Percentiles rank a stretch among this genome's conserved stretches.
These are phyloP conservation scores for Astrephomene gubernaculifera DNA, from an alignment of 139 green algal genomes.

Conservation along the genomic window DNA sequence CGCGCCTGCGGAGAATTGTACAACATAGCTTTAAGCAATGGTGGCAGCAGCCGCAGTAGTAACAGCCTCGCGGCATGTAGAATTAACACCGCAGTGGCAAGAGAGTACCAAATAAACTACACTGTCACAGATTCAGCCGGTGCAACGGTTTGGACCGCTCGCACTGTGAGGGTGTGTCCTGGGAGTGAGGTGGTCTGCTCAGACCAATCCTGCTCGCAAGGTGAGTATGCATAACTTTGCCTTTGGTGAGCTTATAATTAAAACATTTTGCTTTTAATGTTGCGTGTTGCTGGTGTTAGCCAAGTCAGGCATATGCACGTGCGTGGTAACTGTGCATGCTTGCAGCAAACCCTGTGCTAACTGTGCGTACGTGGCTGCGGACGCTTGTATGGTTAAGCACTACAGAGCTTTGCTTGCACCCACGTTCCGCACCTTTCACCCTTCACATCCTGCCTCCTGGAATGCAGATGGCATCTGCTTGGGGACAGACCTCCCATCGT, in stretches of 20 bases:
- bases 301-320: too few species aligned
- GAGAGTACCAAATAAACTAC: not conserved
- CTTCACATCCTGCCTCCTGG: not conserved
- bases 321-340: too few species aligned
- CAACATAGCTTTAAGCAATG: too few species aligned
- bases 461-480: not conserved
- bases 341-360: too few species aligned
- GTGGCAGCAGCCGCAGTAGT: not conserved
- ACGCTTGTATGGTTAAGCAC: not conserved
- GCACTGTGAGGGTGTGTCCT: not conserved
- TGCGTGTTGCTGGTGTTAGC: not conserved
- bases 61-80: not conserved
- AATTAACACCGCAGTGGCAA: not conserved
- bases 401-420: not conserved
- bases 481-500: not conserved
- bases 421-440: not conserved
- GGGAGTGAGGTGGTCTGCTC: not conserved
- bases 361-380: too few species aligned
- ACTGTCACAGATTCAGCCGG: not conserved
- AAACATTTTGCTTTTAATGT: not conserved
- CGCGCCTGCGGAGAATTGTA: slow-evolving; percentile 2
- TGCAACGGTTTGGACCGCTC: not conserved
- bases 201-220: not conserved
- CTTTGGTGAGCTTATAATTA: not conserved
- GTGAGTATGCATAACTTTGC: not conserved